Evolutionary conservation across 768 basidiomycete species (phyloP).

Genomic region (Lepiota venenata): DNA sequence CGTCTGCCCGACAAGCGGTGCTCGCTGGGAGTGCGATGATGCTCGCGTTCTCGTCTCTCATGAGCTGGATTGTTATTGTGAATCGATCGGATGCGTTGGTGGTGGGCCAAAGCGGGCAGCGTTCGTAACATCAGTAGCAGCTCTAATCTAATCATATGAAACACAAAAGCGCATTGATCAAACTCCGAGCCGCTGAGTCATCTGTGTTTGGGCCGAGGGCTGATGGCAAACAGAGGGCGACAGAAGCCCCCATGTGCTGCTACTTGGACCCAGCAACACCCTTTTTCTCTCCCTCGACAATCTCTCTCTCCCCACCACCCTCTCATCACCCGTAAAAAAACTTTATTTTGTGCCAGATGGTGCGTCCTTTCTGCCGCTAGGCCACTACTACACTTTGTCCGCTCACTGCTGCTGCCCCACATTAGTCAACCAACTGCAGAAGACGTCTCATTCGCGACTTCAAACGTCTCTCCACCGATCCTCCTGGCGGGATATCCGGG

Average conservation of each 20-base stretch:
- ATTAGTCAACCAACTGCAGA: conserved; percentile 88
- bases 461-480: conserved; percentile 91
- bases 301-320: conserved; percentile 3
- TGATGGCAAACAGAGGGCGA: conserved; percentile 6
- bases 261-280: conserved; percentile 2
- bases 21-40: conserved; percentile 55
- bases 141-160: too few species aligned
- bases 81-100: conserved; percentile 17
- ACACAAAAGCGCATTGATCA: too few species aligned
- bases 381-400: too few species aligned
- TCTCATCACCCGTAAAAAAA: background rate
- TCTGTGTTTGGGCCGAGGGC: background rate
- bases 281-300: conserved; percentile 4
- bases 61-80: conserved; percentile 50
- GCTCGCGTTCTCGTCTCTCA: conserved; percentile 55
- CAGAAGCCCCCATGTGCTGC: background rate
- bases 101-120: background rate
- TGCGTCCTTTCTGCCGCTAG: background rate
- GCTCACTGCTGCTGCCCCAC: background rate
- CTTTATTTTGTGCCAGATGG: background rate
- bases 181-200: conserved; percentile 9
- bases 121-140: too few species aligned
- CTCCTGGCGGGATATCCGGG: conserved; percentile 94
- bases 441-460: conserved; percentile 98
- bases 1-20: conserved; percentile 57